Evolutionary conservation across 148 eudicot species (phyloP), one percentile per base, ranked within the genome.

Genomic region (Hydrangea macrophylla): DNA sequence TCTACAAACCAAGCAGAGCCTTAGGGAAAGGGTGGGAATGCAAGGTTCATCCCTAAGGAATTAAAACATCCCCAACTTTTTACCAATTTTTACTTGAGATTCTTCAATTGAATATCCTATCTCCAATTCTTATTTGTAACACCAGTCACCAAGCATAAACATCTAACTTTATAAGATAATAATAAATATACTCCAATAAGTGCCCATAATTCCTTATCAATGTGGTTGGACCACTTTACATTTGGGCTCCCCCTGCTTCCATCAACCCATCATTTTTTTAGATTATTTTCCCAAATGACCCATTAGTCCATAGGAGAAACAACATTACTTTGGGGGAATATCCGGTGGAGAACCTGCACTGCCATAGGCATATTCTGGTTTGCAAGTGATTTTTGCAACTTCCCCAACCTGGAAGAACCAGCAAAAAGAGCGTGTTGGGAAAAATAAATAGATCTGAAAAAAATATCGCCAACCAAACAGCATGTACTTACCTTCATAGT

Each of bases 301-400:
- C n/a, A 31, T 39, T 30, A 67, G 40, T 10, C 22, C 22, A 48
- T 30, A 65, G 26, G 32, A 68, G 67, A 71, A 59, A 55, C 55
- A 44, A 24, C 20, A 62, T 81, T 93, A 93, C 98, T 88, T 83
- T 33, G 98, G 85, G 72, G 97, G 97, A 26, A 94, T 84, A 66
- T 94, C 98, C 53, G 98, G 98, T 36, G 91, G 97, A 69, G 98
- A 90, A 72, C 98, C 98, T 1, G 91, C 89, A 80, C 86, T 84
- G 24, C 98, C 97, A 81, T 94, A 94, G n/a, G 97, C 98, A 81
- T 90, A 94, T 59, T 90, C 98, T 60, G 98, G 83, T 88, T 90
- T 88, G 85, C 96, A 82, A 73, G 96, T 94, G 65, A 94, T 77
- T 76, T 80, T 90, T 35, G 96, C 98, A 60, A 90, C 71, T 78